Conservation (phyloP, 2,329 filamentous ascomycete genomes). For the Drechslerella coelobrocha region DNA sequence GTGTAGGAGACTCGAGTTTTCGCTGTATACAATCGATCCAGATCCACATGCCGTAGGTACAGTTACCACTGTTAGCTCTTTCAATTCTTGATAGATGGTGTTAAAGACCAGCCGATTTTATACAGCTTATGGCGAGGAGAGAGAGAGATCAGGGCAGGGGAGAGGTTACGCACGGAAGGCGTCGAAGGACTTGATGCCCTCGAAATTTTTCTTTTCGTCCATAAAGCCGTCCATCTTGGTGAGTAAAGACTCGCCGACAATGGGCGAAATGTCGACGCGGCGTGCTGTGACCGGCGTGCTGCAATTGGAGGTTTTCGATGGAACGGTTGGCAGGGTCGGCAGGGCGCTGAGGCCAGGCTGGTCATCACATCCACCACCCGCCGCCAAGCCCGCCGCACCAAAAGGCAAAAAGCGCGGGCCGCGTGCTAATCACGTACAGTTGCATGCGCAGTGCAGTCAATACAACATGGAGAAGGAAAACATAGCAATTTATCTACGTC, state of each 20-base stretch:
- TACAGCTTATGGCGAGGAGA: not conserved
- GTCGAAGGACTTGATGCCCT: constrained; percentile 82
- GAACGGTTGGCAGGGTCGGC: not conserved
- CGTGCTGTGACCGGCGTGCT: not conserved
- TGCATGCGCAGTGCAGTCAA: too few species aligned
- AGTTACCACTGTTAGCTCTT: too few species aligned
- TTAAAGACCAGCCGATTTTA: not conserved
- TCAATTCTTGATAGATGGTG: not conserved
- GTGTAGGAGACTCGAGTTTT: constrained; percentile 96
- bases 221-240: constrained; percentile 50
- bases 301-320: not conserved
- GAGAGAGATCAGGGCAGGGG: not conserved
- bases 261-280: constrained; percentile 8
- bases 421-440: not conserved
- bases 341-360: constrained; percentile 44
- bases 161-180: constrained; percentile 80
- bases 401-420: constrained; percentile 5
- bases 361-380: constrained; percentile 18
- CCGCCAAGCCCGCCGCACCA: constrained; percentile 25
- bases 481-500: not conserved
- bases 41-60: too few species aligned
- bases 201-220: constrained; percentile 57
- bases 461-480: too few species aligned
- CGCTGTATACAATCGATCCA: constrained; percentile 63
- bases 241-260: constrained; percentile 11